Evolutionary conservation across 768 basidiomycete species (phyloP).

Genomic region (Collybia nuda): DNA sequence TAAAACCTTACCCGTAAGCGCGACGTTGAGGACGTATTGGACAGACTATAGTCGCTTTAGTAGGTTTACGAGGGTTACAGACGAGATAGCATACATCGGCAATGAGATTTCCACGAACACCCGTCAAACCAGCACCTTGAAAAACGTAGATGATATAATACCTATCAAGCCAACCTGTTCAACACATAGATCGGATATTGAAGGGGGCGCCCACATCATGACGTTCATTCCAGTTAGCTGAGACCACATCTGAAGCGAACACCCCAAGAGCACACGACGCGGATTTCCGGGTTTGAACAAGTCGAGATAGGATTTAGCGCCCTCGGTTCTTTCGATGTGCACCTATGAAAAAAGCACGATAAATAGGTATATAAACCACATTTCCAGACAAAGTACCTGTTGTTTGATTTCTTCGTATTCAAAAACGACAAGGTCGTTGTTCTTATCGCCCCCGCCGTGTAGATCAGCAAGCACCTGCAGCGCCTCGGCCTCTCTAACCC

Average conservation of each 20-base stretch:
- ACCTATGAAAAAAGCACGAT: conserved; percentile 21
- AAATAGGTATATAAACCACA: not conserved
- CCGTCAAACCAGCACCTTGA: conserved; percentile 75
- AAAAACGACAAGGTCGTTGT: conserved; percentile 62
- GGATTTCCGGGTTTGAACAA: conserved; percentile 64
- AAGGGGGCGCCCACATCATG: conserved; percentile 59
- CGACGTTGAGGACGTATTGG: conserved; percentile 57
- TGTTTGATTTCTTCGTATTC: conserved; percentile 71
- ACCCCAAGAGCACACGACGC: conserved; percentile 70
- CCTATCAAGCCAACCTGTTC: conserved; percentile 26
- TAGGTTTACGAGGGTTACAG: not conserved
- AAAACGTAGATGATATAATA: conserved; percentile 73
- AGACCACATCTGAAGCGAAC: conserved; percentile 78
- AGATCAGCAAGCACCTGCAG: conserved; percentile 74
- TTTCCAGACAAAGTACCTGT: conserved; percentile 22
- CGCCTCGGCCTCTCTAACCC: conserved; percentile 53
- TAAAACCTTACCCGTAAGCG: conserved; percentile 35
- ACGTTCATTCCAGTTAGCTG: conserved; percentile 79
- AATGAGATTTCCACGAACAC: conserved; percentile 71
- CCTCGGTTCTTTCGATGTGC: conserved; percentile 63
- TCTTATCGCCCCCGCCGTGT: conserved; percentile 61
- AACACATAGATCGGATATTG: not conserved
- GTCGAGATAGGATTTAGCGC: conserved; percentile 70
- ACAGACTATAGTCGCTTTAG: conserved; percentile 44
- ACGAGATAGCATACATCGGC: conserved; percentile 41